Evolutionary conservation across 768 basidiomycete species (phyloP).

Genomic region (Agrocybe praecox): DNA sequence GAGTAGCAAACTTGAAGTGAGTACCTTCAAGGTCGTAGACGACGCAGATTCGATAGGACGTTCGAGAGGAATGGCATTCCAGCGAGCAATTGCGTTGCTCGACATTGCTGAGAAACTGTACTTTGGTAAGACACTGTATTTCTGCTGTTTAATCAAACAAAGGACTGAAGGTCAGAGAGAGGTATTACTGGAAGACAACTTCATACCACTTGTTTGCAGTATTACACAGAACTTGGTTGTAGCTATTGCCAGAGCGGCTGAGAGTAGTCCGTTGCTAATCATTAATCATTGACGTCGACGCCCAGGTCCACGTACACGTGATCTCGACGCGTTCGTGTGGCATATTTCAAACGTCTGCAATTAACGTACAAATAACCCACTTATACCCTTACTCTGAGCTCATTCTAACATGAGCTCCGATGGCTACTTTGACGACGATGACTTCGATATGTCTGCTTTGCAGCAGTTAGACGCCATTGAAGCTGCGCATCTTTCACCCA

Average conservation of each 20-base stretch:
- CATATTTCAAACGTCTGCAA: background rate
- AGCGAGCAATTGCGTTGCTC: conserved; percentile 61
- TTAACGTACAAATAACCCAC: background rate
- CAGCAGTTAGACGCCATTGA: conserved; percentile 73
- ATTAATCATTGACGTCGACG: no score
- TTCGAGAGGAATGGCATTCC: conserved; percentile 68
- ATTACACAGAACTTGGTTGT: no score
- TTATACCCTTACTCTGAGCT: background rate
- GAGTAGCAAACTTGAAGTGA: conserved; percentile 49
- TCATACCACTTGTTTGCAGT: no score
- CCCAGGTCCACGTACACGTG: conserved; percentile 22
- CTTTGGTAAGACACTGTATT: background rate
- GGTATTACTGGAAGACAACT: background rate
- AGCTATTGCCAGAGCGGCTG: no score
- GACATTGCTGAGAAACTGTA: conserved; percentile 50
- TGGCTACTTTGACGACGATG: conserved; percentile 72
- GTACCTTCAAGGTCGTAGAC: conserved; percentile 62
- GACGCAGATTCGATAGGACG: conserved; percentile 22
- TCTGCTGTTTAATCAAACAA: background rate
- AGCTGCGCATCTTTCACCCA: conserved; percentile 48
- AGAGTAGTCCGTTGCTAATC: no score
- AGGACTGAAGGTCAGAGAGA: background rate
- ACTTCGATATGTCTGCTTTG: conserved; percentile 58
- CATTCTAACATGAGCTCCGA: conserved; percentile 67
- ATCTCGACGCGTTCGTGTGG: conserved; percentile 23